phyloP scores from a whole-genome alignment of 2,329 filamentous ascomycete species.

The Pseudogymnoascus sp. region DNA sequence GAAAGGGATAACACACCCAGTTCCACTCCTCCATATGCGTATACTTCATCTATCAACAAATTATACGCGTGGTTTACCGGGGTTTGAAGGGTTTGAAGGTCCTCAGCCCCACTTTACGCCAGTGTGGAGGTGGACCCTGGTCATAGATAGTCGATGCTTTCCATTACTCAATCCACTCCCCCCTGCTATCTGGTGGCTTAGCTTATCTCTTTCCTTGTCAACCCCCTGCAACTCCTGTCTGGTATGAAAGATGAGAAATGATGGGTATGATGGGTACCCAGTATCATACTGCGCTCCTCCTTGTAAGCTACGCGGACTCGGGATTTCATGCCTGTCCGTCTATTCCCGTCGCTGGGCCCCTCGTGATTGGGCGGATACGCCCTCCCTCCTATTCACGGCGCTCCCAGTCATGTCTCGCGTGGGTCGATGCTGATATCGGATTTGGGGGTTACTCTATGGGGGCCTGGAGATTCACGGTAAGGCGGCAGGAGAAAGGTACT shows the following conservation, averaged over 20 bases:
- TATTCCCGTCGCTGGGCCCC: neutral
- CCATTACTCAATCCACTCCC: constrained; percentile 4
- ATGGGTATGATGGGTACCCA: neutral
- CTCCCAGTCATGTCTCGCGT: neutral
- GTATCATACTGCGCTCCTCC: neutral
- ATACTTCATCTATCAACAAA: neutral
- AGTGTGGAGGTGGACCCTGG: neutral
- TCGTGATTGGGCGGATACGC: neutral
- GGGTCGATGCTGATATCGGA: neutral
- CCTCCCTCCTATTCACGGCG: neutral
- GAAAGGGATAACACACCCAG: neutral
- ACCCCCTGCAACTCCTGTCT: neutral
- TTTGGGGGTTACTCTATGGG: neutral
- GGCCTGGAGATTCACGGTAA: neutral
- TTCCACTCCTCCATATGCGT: neutral
- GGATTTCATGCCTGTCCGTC: neutral
- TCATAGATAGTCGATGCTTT: constrained; percentile 2
- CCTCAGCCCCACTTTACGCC: neutral
- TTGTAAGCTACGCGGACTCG: neutral
- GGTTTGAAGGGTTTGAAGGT: neutral
- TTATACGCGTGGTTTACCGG: neutral
- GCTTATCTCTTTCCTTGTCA: neutral
- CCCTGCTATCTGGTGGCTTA: constrained; percentile 4
- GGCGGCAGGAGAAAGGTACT: neutral
- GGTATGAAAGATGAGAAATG: neutral